Conservation (phyloP, 2,329 filamentous ascomycete genomes). For the Clonostachys rhizophaga region DNA sequence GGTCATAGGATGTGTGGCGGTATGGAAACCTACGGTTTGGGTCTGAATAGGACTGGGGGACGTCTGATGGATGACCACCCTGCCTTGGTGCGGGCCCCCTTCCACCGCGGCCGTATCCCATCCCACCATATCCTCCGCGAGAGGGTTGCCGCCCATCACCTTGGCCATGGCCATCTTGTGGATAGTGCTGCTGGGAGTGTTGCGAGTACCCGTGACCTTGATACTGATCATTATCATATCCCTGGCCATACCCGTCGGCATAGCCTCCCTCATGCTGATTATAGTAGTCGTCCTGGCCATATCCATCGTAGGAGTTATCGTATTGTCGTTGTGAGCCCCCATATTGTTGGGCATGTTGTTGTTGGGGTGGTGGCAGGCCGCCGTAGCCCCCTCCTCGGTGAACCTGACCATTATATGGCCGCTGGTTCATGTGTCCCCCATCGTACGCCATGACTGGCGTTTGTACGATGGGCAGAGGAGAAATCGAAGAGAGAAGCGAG, state of each 20-base stretch:
- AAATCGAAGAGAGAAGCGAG: neutral
- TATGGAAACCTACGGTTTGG: too few species aligned
- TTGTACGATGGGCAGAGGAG: neutral
- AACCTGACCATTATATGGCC: conserved; percentile 41
- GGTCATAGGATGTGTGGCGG: too few species aligned
- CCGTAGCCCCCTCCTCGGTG: conserved; percentile 25
- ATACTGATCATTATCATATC: conserved; percentile 22
- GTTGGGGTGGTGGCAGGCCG: conserved; percentile 18
- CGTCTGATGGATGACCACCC: too few species aligned
- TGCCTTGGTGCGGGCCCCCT: too few species aligned
- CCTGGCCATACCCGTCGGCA: conserved; percentile 39
- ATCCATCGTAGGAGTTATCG: conserved; percentile 11
- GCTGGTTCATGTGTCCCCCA: conserved; percentile 35
- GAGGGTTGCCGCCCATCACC: conserved; percentile 19
- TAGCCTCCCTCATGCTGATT: conserved; percentile 18
- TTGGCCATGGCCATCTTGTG: conserved; percentile 24
- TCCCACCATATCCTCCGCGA: too few species aligned
- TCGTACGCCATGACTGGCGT: conserved; percentile 42
- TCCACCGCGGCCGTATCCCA: too few species aligned
- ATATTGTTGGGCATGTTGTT: conserved; percentile 19
- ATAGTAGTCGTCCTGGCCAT: too few species aligned
- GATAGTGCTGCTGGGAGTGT: conserved; percentile 35
- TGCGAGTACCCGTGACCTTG: conserved; percentile 38
- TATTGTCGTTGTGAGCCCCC: conserved; percentile 30
- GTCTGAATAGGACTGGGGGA: too few species aligned